A percentile compares a stretch with the other conserved stretches of the same genome.
phyloP scores from a whole-genome alignment of 2,329 filamentous ascomycete genomes.

The Hypomyces perniciosus region DNA sequence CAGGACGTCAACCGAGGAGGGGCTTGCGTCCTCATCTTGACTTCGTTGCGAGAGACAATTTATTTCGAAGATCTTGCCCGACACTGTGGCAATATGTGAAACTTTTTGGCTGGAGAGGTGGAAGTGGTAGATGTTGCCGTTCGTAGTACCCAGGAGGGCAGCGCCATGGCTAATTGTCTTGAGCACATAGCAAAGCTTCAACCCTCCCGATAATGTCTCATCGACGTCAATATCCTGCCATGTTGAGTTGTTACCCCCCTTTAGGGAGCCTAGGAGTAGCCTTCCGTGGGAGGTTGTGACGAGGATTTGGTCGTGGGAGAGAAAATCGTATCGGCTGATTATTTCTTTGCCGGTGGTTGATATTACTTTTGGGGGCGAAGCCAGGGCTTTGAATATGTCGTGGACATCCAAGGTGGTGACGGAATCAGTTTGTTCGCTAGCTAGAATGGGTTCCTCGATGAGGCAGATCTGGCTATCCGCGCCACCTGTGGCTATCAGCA shows the following conservation, averaged over 20 bases:
- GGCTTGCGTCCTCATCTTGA: background rate
- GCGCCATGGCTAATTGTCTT: slow-evolving; percentile 32
- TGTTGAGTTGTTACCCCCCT: slow-evolving; percentile 10
- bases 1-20: slow-evolving; percentile 30
- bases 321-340: slow-evolving; percentile 59
- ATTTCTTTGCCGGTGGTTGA: slow-evolving; percentile 26
- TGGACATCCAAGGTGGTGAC: slow-evolving; percentile 25
- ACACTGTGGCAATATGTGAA: slow-evolving; percentile 31
- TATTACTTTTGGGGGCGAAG: slow-evolving; percentile 1
- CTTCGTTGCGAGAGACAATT: slow-evolving; percentile 30
- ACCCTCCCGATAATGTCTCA: slow-evolving; percentile 28
- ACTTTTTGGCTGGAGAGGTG: slow-evolving; percentile 21
- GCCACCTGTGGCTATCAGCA: slow-evolving; percentile 67
- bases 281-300: slow-evolving; percentile 56
- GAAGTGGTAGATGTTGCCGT: slow-evolving; percentile 43
- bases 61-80: slow-evolving; percentile 47
- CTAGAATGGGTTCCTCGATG: slow-evolving; percentile 25
- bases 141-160: slow-evolving; percentile 44
- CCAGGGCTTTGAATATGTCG: slow-evolving; percentile 24
- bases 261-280: slow-evolving; percentile 43
- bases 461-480: slow-evolving; percentile 66
- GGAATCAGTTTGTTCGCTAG: background rate
- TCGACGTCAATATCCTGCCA: slow-evolving; percentile 41
- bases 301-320: slow-evolving; percentile 47
- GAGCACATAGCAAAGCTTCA: slow-evolving; percentile 44